phyloP scores from a whole-genome alignment of 176 grass and related monocot genomes.

The Oryza glaberrima region DNA sequence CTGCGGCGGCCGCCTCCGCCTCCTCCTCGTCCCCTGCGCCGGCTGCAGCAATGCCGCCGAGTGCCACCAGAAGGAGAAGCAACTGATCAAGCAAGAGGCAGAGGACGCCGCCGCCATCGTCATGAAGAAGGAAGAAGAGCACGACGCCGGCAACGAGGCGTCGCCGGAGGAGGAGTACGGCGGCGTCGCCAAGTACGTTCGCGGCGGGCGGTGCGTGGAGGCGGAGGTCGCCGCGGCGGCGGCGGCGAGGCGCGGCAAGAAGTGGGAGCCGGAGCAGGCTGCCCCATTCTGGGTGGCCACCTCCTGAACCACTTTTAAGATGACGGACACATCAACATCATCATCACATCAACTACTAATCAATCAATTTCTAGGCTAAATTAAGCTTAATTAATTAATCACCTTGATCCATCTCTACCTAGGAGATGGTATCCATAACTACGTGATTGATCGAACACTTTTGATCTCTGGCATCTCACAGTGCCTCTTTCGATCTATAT shows the following conservation, averaged over 20 bases:
- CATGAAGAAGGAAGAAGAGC: background rate
- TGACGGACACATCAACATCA: background rate
- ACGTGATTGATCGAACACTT: background rate
- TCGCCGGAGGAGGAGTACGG: background rate
- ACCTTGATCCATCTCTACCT: constrained; percentile 3
- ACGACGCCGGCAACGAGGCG: background rate
- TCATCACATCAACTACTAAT: background rate
- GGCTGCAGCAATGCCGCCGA: constrained; percentile 5
- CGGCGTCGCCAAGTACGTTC: constrained; percentile 44
- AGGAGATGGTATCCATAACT: background rate
- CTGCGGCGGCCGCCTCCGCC: constrained; percentile 60
- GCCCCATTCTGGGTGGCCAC: constrained; percentile 27
- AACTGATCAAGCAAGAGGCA: background rate
- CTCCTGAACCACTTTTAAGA: background rate
- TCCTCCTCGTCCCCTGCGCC: constrained; percentile 33
- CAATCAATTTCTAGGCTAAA: background rate
- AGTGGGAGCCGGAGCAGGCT: constrained; percentile 33
- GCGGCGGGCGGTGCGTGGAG: constrained; percentile 47
- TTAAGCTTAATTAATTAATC: background rate
- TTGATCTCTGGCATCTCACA: background rate
- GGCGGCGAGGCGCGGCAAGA: constrained; percentile 21
- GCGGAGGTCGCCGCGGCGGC: constrained; percentile 22
- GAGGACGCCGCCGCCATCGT: background rate
- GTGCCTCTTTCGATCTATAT: background rate
- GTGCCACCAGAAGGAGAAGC: constrained; percentile 18